phyloP scores from a whole-genome alignment of 331 rosid species.

The Dryas integrifolia region DNA sequence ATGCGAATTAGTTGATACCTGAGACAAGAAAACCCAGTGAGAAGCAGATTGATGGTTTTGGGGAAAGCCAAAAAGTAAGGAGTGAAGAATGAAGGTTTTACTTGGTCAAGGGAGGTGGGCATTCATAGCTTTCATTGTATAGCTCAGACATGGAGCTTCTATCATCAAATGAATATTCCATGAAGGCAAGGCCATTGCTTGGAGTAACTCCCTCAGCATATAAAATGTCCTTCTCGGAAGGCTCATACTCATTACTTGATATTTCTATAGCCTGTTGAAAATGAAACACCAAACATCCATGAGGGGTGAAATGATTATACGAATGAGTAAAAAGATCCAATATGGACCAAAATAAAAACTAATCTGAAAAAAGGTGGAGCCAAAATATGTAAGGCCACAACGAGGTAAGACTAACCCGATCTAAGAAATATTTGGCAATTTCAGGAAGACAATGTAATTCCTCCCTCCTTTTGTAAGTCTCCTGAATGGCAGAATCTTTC shows the following conservation, averaged over 20 bases:
- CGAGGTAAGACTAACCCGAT: constrained; percentile 53
- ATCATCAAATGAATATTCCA: constrained; percentile 85
- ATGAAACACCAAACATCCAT: constrained; percentile 21
- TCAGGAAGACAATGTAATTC: constrained; percentile 82
- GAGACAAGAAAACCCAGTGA: constrained; percentile 25
- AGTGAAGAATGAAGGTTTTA: constrained; percentile 35
- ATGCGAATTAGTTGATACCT: constrained; percentile 80
- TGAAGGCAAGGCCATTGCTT: constrained; percentile 76
- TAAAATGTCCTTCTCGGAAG: constrained; percentile 73
- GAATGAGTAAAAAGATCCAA: neutral
- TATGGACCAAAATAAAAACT: constrained; percentile 4
- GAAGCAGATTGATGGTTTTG: constrained; percentile 21
- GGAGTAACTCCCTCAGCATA: constrained; percentile 87
- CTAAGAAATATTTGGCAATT: constrained; percentile 79
- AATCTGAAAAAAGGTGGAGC: neutral
- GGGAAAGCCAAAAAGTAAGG: constrained; percentile 7
- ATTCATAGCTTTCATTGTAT: constrained; percentile 58
- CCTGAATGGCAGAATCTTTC: constrained; percentile 86
- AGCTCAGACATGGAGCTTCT: constrained; percentile 77
- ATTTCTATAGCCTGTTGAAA: constrained; percentile 72
- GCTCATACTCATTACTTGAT: constrained; percentile 92
- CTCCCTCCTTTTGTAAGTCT: constrained; percentile 76
- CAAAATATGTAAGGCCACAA: neutral
- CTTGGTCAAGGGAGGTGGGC: constrained; percentile 61
- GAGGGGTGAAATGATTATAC: neutral